phyloP scores from a whole-genome alignment of 2,329 filamentous ascomycete species.

The Fusarium circinatum region DNA sequence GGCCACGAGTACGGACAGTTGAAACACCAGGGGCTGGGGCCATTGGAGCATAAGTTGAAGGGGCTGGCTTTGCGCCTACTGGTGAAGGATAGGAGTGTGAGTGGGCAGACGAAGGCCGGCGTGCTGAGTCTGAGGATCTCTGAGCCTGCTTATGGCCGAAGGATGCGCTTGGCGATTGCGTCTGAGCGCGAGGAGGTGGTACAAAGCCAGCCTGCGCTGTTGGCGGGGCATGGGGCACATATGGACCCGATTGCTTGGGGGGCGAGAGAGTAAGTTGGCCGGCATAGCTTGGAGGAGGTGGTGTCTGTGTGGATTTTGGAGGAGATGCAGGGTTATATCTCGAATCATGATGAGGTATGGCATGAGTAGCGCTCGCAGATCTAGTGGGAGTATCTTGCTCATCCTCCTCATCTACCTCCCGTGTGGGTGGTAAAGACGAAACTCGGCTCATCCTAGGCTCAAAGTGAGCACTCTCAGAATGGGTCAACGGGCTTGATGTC shows the following conservation, averaged over 20 bases:
- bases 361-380: conserved; percentile 42
- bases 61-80: conserved; percentile 37
- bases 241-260: conserved; percentile 63
- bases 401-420: conserved; percentile 70
- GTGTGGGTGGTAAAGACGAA: conserved; percentile 68
- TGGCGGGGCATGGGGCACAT: conserved; percentile 56
- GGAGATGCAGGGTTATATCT: conserved; percentile 53
- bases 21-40: conserved; percentile 11
- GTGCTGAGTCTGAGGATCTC: conserved; percentile 55
- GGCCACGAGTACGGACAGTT: conserved; percentile 57
- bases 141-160: conserved; percentile 51
- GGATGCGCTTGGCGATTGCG: conserved; percentile 67
- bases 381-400: conserved; percentile 44
- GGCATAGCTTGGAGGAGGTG: conserved; percentile 57
- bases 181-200: conserved; percentile 69
- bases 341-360: conserved; percentile 46
- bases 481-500: conserved; percentile 73
- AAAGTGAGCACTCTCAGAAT: conserved; percentile 69
- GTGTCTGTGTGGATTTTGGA: conserved; percentile 54
- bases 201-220: conserved; percentile 55
- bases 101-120: conserved; percentile 65
- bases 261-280: conserved; percentile 62
- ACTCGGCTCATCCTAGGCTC: conserved; percentile 66
- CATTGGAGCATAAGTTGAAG: conserved; percentile 44
- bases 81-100: conserved; percentile 56